Base-by-base conservation (phyloP, 148 eudicot genomes). In the Silene conica region DNA sequence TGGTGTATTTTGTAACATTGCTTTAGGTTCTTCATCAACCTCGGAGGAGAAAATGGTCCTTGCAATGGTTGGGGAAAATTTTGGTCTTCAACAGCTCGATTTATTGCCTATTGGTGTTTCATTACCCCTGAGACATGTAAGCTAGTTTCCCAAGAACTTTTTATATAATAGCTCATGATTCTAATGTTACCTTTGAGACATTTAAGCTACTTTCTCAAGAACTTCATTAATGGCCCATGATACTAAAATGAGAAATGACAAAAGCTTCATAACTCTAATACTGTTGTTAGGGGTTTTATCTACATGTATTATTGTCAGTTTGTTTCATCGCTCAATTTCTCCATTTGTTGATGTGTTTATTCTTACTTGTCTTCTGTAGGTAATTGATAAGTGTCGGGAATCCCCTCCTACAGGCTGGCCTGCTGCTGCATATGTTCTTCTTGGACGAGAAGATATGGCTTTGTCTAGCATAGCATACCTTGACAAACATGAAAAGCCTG, bases 321-420 rank as follows among this genome's bases (percentile, higher is more conserved):
- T 43, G 54, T 75, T 25, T 66, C 25, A 26, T 61, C 10, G 8
- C n/a, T 25, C 62, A 21, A 20, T 38, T 25, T 60, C 22, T 65
- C 23, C 15, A 50, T 22, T 58, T 7, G 15, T 26, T 62, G 25
- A 3, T 15, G 20, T 55, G 20, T 19, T 48, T 21, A 20, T 80
- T 68, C 13, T 76, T 31, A 41, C 28, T 69, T 71, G 22, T 80
- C 25, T 59, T 46, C 38, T 55, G 12, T 76, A 96, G 99, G 96
- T 90, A 64, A 77, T 96, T 82, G 94, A 89, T 74, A 92, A 82
- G 78, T 96, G 99, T 73, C 97, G 97, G 41, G 99, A 96, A 74
- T 92, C 89, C 83, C 97, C 99, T 75, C 97, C 99, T 22, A 82
- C 87, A 50, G 90, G 91, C 74, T 96, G 99, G 99, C 99, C 99